Percentiles rank a stretch among this genome's conserved stretches.
Evolutionary conservation across 2,329 filamentous ascomycete species (phyloP).

Genomic region (Alternaria sp.): DNA sequence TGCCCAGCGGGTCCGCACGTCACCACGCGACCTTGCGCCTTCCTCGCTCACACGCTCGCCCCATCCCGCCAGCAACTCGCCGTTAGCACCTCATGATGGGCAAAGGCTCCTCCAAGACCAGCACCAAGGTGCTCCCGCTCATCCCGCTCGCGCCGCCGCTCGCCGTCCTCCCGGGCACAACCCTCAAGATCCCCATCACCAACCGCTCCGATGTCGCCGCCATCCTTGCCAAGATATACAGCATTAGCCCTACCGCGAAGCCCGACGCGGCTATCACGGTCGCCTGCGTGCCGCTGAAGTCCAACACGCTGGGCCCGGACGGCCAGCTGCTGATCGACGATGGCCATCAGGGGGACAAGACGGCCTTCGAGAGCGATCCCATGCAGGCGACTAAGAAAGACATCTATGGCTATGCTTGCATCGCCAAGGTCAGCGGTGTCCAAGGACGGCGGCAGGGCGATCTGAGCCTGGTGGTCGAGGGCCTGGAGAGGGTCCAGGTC

Average conservation of each 20-base stretch:
- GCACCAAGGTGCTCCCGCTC: slow-evolving; percentile 66
- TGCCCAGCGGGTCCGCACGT: slow-evolving; percentile 16
- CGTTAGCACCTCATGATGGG: slow-evolving; percentile 35
- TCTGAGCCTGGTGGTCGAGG: slow-evolving; percentile 85
- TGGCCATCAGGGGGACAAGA: slow-evolving; percentile 54
- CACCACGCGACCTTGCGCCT: slow-evolving; percentile 10
- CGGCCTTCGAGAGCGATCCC: slow-evolving; percentile 58
- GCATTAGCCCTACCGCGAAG: slow-evolving; percentile 70
- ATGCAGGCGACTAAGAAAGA: slow-evolving; percentile 60
- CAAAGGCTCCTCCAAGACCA: slow-evolving; percentile 42
- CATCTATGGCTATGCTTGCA: slow-evolving; percentile 81
- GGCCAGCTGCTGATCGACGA: slow-evolving; percentile 78
- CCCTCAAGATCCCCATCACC: slow-evolving; percentile 82
- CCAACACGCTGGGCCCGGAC: slow-evolving; percentile 71
- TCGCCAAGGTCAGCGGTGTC: slow-evolving; percentile 60
- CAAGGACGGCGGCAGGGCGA: slow-evolving; percentile 60
- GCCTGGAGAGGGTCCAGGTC: slow-evolving; percentile 76
- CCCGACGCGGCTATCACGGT: slow-evolving; percentile 75
- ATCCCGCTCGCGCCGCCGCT: slow-evolving; percentile 81
- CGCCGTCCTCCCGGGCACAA: slow-evolving; percentile 84
- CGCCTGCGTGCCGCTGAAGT: slow-evolving; percentile 85
- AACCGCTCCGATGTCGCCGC: slow-evolving; percentile 87
- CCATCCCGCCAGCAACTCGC: not conserved
- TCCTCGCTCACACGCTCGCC: not conserved
- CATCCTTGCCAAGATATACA: slow-evolving; percentile 84